A percentile compares a stretch with the other conserved stretches of the same genome.
phyloP scores from a whole-genome alignment of 2,329 filamentous ascomycete genomes.

The Eutypa lata region DNA sequence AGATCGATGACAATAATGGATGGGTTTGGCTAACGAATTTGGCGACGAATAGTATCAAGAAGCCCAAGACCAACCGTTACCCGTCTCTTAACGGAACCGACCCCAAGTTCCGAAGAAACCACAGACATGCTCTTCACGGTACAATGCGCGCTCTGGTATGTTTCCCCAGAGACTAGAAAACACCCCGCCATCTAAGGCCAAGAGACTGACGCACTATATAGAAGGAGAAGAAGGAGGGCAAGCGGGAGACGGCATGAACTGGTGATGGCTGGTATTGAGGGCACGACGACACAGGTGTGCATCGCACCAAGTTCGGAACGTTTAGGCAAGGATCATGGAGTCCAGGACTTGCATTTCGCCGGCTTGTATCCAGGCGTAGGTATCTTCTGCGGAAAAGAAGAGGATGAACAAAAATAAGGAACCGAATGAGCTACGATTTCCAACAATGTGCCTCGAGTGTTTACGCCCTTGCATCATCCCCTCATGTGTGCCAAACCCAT shows the following conservation, averaged over 20 bases:
- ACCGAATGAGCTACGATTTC: slow-evolving; percentile 27
- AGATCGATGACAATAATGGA: neutral
- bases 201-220: slow-evolving; percentile 19
- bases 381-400: slow-evolving; percentile 28
- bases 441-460: slow-evolving; percentile 6
- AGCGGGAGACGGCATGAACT: slow-evolving; percentile 74
- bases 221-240: slow-evolving; percentile 98
- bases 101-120: slow-evolving; percentile 99
- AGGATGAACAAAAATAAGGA: slow-evolving; percentile 19
- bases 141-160: slow-evolving; percentile 96
- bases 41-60: slow-evolving; percentile 80
- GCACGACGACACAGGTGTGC: slow-evolving; percentile 25
- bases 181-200: neutral
- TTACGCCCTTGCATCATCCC: neutral
- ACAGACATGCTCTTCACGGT: slow-evolving; percentile 98
- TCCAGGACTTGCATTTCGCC: slow-evolving; percentile 31
- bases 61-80: slow-evolving; percentile 99
- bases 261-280: slow-evolving; percentile 19
- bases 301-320: slow-evolving; percentile 28
- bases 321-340: slow-evolving; percentile 31
- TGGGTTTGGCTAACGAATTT: slow-evolving; percentile 10
- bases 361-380: slow-evolving; percentile 22
- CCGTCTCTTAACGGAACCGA: slow-evolving; percentile 98
- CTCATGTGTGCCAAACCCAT: neutral
- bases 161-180: slow-evolving; percentile 19